These are phyloP conservation scores for Melanopsichium pennsylvanicum DNA, from an alignment of 1,284 basidiomycete genomes.

Conservation along the genomic window DNA sequence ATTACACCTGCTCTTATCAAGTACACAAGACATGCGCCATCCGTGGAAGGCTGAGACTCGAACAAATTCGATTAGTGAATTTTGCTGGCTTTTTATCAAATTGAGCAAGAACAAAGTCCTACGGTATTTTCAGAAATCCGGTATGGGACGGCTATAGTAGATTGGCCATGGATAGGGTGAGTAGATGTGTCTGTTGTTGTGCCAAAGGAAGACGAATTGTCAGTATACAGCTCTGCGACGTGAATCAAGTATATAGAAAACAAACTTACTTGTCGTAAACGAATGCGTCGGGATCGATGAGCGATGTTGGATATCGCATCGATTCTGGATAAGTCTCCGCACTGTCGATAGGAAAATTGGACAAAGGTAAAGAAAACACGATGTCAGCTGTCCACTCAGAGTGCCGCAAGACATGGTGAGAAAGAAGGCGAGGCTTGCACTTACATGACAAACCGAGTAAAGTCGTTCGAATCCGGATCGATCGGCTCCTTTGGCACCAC, in stretches of 20 bases:
- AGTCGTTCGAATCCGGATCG: slow-evolving; percentile 47
- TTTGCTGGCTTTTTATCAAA: no score
- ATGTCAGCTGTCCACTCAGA: neutral
- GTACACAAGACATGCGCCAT: no score
- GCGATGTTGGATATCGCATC: slow-evolving; percentile 37
- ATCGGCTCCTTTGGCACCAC: slow-evolving; percentile 46
- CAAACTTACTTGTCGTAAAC: slow-evolving; percentile 49
- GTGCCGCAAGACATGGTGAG: neutral
- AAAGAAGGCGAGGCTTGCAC: slow-evolving; percentile 1
- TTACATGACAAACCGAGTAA: slow-evolving; percentile 38
- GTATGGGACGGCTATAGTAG: slow-evolving; percentile 30
- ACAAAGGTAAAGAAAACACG: no score
- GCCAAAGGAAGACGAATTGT: neutral
- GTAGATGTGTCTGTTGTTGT: slow-evolving; percentile 45
- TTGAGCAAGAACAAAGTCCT: neutral
- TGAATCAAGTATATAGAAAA: neutral
- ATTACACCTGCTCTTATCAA: neutral
- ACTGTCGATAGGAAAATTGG: slow-evolving; percentile 4
- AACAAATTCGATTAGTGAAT: no score
- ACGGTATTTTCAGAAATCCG: slow-evolving; percentile 15
- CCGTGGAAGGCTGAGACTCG: no score
- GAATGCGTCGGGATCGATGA: slow-evolving; percentile 35
- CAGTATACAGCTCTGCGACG: neutral
- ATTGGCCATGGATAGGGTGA: slow-evolving; percentile 50
- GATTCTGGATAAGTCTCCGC: slow-evolving; percentile 36